Conservation (phyloP, 2,329 filamentous ascomycete species). For the Colletotrichum lupini region DNA sequence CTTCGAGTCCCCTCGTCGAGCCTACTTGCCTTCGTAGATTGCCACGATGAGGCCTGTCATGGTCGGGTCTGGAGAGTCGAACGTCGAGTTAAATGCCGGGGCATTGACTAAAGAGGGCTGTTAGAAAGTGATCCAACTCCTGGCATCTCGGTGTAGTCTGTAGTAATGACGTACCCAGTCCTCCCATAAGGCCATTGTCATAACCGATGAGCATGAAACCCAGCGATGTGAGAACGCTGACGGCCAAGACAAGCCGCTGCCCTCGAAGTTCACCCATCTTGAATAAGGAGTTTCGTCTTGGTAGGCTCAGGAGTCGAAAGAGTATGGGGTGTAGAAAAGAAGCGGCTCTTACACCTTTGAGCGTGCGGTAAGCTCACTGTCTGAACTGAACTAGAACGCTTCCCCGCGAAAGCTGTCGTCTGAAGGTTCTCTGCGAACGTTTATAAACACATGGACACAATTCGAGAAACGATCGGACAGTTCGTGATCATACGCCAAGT, state of each 20-base stretch:
- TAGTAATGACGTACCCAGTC: constrained; percentile 40
- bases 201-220: constrained; percentile 61
- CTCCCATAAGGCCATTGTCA: constrained; percentile 58
- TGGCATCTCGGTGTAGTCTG: too few relatives aligned
- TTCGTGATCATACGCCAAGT: constrained; percentile 8
- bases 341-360: not conserved
- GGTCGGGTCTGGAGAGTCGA: constrained; percentile 50
- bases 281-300: not conserved
- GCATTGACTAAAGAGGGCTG: constrained; percentile 47
- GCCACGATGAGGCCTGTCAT: constrained; percentile 59
- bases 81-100: constrained; percentile 52
- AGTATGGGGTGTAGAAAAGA: not conserved
- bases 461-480: not conserved
- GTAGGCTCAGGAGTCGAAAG: not conserved
- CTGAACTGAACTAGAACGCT: too few relatives aligned
- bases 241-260: constrained; percentile 51
- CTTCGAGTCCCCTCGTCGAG: not conserved
- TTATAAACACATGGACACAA: constrained; percentile 12
- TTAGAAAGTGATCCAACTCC: constrained; percentile 21
- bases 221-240: constrained; percentile 56
- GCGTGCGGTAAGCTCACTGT: not conserved
- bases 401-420: not conserved
- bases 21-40: constrained; percentile 52
- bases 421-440: constrained; percentile 4
- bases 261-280: constrained; percentile 39